These are phyloP conservation scores for Solanum hybrid DNA, from an alignment of 305 asterid genomes.

Conservation along the genomic window DNA sequence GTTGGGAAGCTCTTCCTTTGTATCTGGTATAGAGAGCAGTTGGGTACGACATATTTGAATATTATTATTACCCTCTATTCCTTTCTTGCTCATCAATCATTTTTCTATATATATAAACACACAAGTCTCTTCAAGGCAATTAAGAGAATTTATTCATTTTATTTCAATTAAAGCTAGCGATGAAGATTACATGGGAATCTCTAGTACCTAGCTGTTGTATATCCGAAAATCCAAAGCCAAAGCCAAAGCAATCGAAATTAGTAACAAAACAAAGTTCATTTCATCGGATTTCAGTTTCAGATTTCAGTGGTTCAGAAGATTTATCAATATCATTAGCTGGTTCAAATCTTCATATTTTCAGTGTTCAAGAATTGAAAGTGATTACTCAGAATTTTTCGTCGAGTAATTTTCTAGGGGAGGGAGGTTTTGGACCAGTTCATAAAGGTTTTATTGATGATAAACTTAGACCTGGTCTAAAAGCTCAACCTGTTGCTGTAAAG, in stretches of 20 bases:
- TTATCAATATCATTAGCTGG: slow-evolving; percentile 20
- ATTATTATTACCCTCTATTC: background rate
- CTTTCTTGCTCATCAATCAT: slow-evolving; percentile 1
- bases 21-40: background rate
- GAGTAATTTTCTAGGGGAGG: slow-evolving; percentile 21
- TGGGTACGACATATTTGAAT: background rate
- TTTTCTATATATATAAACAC: background rate
- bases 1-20: background rate
- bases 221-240: background rate
- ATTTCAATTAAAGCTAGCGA: background rate
- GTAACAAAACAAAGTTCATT: slow-evolving; percentile 5
- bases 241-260: background rate
- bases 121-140: background rate
- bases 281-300: slow-evolving; percentile 17
- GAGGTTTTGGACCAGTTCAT: slow-evolving; percentile 25
- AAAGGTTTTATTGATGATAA: slow-evolving; percentile 25
- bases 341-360: slow-evolving; percentile 13
- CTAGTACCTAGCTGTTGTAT: slow-evolving; percentile 9
- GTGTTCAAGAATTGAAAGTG: slow-evolving; percentile 15
- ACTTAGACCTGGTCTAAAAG: slow-evolving; percentile 20
- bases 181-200: slow-evolving; percentile 4
- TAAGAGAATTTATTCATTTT: background rate
- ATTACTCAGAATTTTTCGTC: slow-evolving; percentile 17
- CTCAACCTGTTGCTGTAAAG: slow-evolving; percentile 25
- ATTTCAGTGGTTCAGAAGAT: slow-evolving; percentile 16